A percentile compares a stretch with the other conserved stretches of the same genome.
Evolutionary conservation across 495 filamentous ascomycete species (phyloP).

Genomic region (Halenospora varia): DNA sequence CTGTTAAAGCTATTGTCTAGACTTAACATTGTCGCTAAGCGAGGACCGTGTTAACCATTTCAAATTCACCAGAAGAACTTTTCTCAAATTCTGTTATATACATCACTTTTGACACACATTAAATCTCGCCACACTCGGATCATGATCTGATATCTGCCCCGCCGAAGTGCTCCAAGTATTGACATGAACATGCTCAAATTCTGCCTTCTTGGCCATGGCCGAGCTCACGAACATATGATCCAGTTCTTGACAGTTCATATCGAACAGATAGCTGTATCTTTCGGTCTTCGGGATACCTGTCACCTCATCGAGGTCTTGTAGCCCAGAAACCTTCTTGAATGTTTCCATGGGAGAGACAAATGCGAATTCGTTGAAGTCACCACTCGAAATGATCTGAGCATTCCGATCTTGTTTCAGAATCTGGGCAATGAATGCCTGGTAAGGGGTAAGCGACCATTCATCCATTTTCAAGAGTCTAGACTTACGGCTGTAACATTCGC

Average conservation of each 20-base stretch:
- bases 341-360: slow-evolving; percentile 46
- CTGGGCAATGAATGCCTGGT: slow-evolving; percentile 30
- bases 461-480: no score
- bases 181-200: slow-evolving; percentile 58
- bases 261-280: slow-evolving; percentile 57
- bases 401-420: slow-evolving; percentile 39
- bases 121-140: slow-evolving; percentile 52
- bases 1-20: no score
- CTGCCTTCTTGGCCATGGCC: slow-evolving; percentile 25
- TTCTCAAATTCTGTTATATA: no score
- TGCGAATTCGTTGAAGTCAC: slow-evolving; percentile 63
- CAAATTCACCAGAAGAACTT: no score
- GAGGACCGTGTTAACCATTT: no score
- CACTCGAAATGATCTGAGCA: slow-evolving; percentile 44
- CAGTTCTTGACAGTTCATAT: slow-evolving; percentile 50
- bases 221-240: slow-evolving; percentile 58
- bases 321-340: slow-evolving; percentile 36
- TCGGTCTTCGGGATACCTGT: slow-evolving; percentile 38
- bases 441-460: no score
- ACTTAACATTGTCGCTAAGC: no score
- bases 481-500: slow-evolving; percentile 43
- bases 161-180: slow-evolving; percentile 51
- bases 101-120: slow-evolving; percentile 57
- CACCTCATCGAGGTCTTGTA: slow-evolving; percentile 52
- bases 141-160: slow-evolving; percentile 53